Evolutionary conservation across 495 filamentous ascomycete genomes (phyloP), one percentile per base, ranked within the genome.

Genomic region (Lophiostoma macrostomum): DNA sequence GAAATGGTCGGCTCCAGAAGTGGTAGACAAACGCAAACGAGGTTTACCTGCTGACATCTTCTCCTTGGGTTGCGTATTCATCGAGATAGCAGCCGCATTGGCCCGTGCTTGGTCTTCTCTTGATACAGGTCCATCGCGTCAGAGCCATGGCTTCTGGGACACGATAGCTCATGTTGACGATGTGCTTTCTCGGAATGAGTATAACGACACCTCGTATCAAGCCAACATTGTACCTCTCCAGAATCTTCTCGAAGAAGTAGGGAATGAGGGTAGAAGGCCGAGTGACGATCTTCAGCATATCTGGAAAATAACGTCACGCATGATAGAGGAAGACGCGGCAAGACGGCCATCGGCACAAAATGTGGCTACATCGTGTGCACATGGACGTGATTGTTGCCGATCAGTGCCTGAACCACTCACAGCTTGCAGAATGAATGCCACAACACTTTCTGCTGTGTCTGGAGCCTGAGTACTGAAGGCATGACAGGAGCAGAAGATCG

Each of bases 31-130:
- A 11, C 7, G 39, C 0, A 56, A 45, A 29, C 32, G 58, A 18
- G 52, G 52, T 0, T 25, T 61, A 5, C 13, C 44, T 11, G 43
- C 58, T 1, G 58, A 61, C 20, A 42, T 61, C 2, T 61, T 61
- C 25, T 56, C 58, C 13, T 45, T 61, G 1, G 58, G 58, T 13
- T 61, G 58, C 28, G 50, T 55, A 11, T 61, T 61, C 34, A 1
- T 39, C 11, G 58, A 61, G 23, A 61, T 56, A 1, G n/a, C 8
- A 6, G 36, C 38, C 7, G 37, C 36, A 23, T 8, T 40, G 10
- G 25, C n/a, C 3, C 27, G 35, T 18, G 16, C 16, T 32, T 38
- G n/a, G 19, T 38, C 11, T 14, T 37, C 23, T 5, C 5, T 8
- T 18, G 8, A 8, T 18, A 5, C 7, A 5, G 35, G 11, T 8